Base-by-base conservation (phyloP, 2,329 filamentous ascomycete species). In the Sclerotinia trifoliorum region DNA sequence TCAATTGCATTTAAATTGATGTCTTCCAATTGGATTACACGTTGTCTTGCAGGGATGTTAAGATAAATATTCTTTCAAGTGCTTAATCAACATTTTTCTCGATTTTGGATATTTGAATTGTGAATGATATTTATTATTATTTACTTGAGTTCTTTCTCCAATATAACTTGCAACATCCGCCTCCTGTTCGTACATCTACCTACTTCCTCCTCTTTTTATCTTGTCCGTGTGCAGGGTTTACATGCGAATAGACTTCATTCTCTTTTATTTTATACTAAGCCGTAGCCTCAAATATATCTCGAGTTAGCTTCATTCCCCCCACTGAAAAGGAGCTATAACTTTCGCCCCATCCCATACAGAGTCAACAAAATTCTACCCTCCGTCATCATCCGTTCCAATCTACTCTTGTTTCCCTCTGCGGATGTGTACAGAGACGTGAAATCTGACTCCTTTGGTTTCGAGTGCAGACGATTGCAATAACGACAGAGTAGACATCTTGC, bases 381-480 rank as follows among this genome's bases (percentile, higher is more conserved):
- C 58, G 0, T 32, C 21, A 32, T 19, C 8, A 32, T 35, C 29
- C 44, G 21, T 3, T 17, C 5, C 58, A 19, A 49, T 5, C 3
- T 49, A 49, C 19, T 24, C 39, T 49, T n/a, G 15, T 49, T 49
- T 26, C 24, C 35, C 24, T 26, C 19, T 35, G 44, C 70, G 61
- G 48, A 71, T 74, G 72, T 69, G 61, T 64, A 67, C 51, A 68
- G 69, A 70, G 46, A 55, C 46, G 48, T 60, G 56, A 51, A 57
- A 29, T 15, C 17, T 52, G 7, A 1, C 42, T 15, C 58, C 11
- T 44, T 52, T 46, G n/a, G 8, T 67, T 65, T 35, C 49, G 49
- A 39, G 67, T 35, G 52, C 62, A 29, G 4, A 58, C 24, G 19
- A 54, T 57, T 52, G n/a, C 26, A 35, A 46, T 5, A 42, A 24